Evolutionary conservation across 2,329 filamentous ascomycete genomes (phyloP).

Genomic region (Cladosporium sp.): DNA sequence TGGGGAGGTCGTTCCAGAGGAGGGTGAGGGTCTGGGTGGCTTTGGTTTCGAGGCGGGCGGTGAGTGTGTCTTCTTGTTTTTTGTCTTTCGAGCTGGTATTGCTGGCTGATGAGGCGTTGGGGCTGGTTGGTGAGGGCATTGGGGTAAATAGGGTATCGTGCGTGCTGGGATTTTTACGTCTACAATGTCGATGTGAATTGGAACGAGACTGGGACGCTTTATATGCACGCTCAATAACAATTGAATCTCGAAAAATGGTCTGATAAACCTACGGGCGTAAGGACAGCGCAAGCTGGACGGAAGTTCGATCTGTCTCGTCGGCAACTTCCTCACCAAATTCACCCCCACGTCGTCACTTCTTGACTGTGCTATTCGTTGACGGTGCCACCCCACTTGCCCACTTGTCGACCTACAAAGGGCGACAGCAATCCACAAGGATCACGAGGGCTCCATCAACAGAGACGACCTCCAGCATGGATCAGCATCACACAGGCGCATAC

Average conservation of each 20-base stretch:
- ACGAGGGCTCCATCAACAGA: neutral
- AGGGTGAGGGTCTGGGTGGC: conserved; percentile 37
- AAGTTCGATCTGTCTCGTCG: conserved; percentile 2
- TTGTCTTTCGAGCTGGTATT: neutral
- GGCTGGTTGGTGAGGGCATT: neutral
- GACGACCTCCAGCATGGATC: neutral
- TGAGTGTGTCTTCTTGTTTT: neutral
- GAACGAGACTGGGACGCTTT: neutral
- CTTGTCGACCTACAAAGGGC: neutral
- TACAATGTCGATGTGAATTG: neutral
- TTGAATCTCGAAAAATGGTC: neutral
- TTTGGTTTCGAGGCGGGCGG: neutral
- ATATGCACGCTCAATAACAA: neutral
- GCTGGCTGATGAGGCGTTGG: neutral
- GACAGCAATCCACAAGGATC: neutral
- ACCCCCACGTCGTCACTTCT: conserved; percentile 13
- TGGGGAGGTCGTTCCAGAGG: conserved; percentile 46
- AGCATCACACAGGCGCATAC: conserved; percentile 18
- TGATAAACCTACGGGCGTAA: conserved; percentile 16
- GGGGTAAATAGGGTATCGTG: neutral
- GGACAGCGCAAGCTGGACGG: neutral
- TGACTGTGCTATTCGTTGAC: neutral
- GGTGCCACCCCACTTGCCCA: neutral
- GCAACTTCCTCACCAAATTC: conserved; percentile 15
- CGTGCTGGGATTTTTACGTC: neutral